Evolutionary conservation across 768 basidiomycete species (phyloP), one percentile per base, ranked within the genome.

Genomic region (Rossbeevera mucosa): DNA sequence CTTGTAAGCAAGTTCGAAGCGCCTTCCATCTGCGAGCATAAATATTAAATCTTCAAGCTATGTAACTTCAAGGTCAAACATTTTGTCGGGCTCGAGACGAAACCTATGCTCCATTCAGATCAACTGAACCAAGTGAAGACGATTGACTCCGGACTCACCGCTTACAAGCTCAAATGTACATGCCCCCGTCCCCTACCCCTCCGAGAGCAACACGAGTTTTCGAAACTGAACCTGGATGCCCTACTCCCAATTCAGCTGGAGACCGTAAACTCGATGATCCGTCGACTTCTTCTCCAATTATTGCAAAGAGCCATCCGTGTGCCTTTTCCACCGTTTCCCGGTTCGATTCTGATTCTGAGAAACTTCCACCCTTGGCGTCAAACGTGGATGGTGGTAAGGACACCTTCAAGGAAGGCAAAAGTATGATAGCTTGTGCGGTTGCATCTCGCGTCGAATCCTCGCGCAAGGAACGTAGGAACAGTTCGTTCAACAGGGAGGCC

Each of bases 401-500:
- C 21, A 77, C 72, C 48, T 72, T 75, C 2, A 75, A 65, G 3
- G 75, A 75, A 12, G 83, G 81, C 5, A 82, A 64, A 26, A 83
- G 74, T 21, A 83, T 52, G 12, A 78, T 61, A 1, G 44, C 25
- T n/a, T 20, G 44, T 0, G 53, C 36, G 1, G 26, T 26, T 12
- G 13, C 18, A 21, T 44, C 28, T n/a, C 4, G 30, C 18, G 24
- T 9, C 1, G 33, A 13, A 0, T 41, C 41, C 25, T 20, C 36
- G n/a, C 18, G 4, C 6, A 49, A 38, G 20, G 60, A 57, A 43
- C 54, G 47, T 14, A 64, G 21, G 51, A 57, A 60, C 7, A 61
- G 25, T 24, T 44, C 48, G 21, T 58, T 69, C 50, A 85, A 62
- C 53, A 85, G 71, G 2, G 82, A 73, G 5, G 83, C 81, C 0